These are phyloP conservation scores for Hsuehochloa calcarea DNA, from an alignment of 176 grass and related monocot genomes.

Conservation along the genomic window DNA sequence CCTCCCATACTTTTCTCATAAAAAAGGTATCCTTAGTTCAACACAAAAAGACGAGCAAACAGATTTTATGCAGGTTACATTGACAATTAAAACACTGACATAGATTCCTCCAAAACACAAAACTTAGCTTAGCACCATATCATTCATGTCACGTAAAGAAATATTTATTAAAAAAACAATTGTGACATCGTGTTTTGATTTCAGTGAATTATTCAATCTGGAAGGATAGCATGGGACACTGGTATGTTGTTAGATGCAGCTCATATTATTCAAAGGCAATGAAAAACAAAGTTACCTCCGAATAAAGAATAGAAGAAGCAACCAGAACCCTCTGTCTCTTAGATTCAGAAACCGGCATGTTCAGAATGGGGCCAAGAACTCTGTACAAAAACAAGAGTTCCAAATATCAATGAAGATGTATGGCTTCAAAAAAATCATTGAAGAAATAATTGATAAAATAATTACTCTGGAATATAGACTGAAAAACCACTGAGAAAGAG, in stretches of 20 bases:
- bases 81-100: background rate
- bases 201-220: conserved; percentile 1
- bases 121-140: background rate
- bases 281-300: conserved; percentile 65
- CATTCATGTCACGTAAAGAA: background rate
- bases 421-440: background rate
- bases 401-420: conserved; percentile 33
- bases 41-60: background rate
- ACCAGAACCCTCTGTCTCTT: conserved; percentile 94
- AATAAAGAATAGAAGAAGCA: conserved; percentile 89
- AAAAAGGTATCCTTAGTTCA: background rate
- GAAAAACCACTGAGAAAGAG: conserved; percentile 22
- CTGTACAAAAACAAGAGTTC: conserved; percentile 47
- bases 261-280: conserved; percentile 7
- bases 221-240: conserved; percentile 14
- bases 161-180: background rate
- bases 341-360: conserved; percentile 91
- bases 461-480: conserved; percentile 17
- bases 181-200: background rate
- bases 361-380: conserved; percentile 80
- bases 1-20: too few relatives aligned
- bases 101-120: background rate
- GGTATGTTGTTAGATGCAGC: conserved; percentile 20
- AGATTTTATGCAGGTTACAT: background rate
- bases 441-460: conserved; percentile 17